Evolutionary conservation across 2,329 filamentous ascomycete genomes (phyloP), one percentile per base, ranked within the genome.

Genomic region (Cercospora zeina): DNA sequence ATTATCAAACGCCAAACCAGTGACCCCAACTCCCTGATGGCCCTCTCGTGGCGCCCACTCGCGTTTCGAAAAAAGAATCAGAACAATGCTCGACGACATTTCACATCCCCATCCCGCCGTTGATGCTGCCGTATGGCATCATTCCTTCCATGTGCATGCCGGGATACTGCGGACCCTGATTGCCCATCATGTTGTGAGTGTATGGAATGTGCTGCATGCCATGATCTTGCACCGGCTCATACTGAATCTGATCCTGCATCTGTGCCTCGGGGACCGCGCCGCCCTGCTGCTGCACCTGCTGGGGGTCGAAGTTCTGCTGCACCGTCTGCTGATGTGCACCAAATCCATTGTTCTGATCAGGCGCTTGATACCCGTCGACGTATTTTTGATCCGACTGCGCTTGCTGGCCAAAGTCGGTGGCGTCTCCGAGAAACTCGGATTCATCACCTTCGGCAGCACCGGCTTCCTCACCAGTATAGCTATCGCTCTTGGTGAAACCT

Each of bases 381-480:
- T 63, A 45, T 4, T 47, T 51, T 19, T 53, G 39, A 19, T 55
- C 56, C 14, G 64, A 27, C 45, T 64, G 64, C 13, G 55, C 53
- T 31, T 67, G 65, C 62, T 62, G 62, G 3, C 59, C 62, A 27
- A 53, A 47, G 10, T 58, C 57, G 34, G 54, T 53, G 31, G 71
- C 59, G 19, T 71, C 69, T 56, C 36, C 67, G 24, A 58, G 39
- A 24, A 58, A 58, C 68, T 71, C 70, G 49, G 37, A 67, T 36
- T 72, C 70, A 53, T 72, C 70, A 33, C 66, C 70, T 13, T 69
- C 50, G 11, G 65, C 68, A 19, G 62, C 66, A 14, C 72, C 70
- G 19, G 73, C 72, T 42, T 71, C 64, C 53, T 72, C 71, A 45
- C 72, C 70, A 8, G 71, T 73, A 59, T 72, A 74, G 65, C 73